Evolutionary conservation across 306 rosid species (phyloP).

Genomic region (Quercus mongolica): DNA sequence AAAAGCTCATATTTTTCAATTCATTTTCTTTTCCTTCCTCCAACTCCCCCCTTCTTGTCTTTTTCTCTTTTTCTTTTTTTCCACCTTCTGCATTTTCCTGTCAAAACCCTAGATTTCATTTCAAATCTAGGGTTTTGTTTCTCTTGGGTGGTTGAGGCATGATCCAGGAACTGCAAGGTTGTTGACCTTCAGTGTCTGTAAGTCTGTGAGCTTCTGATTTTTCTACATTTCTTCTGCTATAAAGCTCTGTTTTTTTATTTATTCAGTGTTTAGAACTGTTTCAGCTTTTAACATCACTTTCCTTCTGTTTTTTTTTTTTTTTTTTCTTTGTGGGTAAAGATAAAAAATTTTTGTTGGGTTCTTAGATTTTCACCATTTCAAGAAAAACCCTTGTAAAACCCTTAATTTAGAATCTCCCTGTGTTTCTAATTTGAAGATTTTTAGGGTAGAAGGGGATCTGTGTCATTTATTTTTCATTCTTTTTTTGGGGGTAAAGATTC

Average conservation of each 20-base stretch:
- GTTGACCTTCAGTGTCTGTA: slow-evolving; percentile 13
- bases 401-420: slow-evolving; percentile 11
- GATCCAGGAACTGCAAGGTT: slow-evolving; percentile 17
- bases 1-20: slow-evolving; percentile 42
- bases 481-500: slow-evolving; percentile 16
- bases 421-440: slow-evolving; percentile 20
- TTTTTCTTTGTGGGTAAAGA: slow-evolving; percentile 15
- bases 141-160: slow-evolving; percentile 26
- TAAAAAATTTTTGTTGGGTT: slow-evolving; percentile 18
- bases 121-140: slow-evolving; percentile 77
- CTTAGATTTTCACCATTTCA: slow-evolving; percentile 18
- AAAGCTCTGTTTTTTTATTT: slow-evolving; percentile 11
- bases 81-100: slow-evolving; percentile 50
- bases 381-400: slow-evolving; percentile 37
- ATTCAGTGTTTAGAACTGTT: slow-evolving; percentile 16
- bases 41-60: slow-evolving; percentile 3
- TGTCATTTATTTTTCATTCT: slow-evolving; percentile 17
- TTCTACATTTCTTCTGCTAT: slow-evolving; percentile 39
- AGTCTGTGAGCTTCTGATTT: slow-evolving; percentile 23
- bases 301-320: slow-evolving; percentile 5
- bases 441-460: slow-evolving; percentile 12
- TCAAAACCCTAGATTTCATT: slow-evolving; percentile 78
- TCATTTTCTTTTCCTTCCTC: slow-evolving; percentile 23
- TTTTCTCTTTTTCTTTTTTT: slow-evolving; percentile 31
- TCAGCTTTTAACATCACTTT: slow-evolving; percentile 20